Evolutionary conservation across 2,329 filamentous ascomycete genomes (phyloP).

Genomic region (Periconia sp.): DNA sequence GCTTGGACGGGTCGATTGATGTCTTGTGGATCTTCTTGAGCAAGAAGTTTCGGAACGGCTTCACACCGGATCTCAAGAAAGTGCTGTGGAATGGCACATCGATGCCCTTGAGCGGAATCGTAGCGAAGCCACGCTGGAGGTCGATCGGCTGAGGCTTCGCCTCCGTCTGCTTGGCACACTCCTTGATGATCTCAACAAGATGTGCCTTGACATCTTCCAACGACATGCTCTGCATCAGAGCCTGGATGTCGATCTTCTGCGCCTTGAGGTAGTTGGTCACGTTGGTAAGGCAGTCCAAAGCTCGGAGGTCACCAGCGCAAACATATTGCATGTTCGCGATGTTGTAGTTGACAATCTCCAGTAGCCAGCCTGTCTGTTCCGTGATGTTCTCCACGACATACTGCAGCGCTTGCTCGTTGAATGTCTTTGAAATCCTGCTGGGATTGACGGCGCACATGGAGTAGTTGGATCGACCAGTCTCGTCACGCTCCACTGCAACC

Average conservation of each 20-base stretch:
- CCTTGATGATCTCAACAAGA: conserved; percentile 87
- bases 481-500: conserved; percentile 96
- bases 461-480: conserved; percentile 92
- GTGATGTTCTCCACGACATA: conserved; percentile 96
- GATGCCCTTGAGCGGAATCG: conserved; percentile 94
- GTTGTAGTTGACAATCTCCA: conserved; percentile 98
- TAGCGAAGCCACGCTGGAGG: conserved; percentile 93
- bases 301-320: conserved; percentile 69
- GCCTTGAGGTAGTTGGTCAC: conserved; percentile 95
- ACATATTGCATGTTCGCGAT: conserved; percentile 75
- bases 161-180: conserved; percentile 84
- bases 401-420: conserved; percentile 96
- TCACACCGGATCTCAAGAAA: conserved; percentile 96
- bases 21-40: conserved; percentile 99
- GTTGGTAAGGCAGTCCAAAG: conserved; percentile 71
- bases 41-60: conserved; percentile 97
- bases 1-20: conserved; percentile 93
- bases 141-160: conserved; percentile 87
- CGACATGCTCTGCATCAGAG: conserved; percentile 83
- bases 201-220: conserved; percentile 91
- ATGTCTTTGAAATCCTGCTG: conserved; percentile 96
- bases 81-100: conserved; percentile 99
- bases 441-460: conserved; percentile 99
- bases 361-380: conserved; percentile 90
- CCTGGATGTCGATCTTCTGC: conserved; percentile 96